Conservation (phyloP, 768 basidiomycete genomes). For the Hortiboletus campestris region DNA sequence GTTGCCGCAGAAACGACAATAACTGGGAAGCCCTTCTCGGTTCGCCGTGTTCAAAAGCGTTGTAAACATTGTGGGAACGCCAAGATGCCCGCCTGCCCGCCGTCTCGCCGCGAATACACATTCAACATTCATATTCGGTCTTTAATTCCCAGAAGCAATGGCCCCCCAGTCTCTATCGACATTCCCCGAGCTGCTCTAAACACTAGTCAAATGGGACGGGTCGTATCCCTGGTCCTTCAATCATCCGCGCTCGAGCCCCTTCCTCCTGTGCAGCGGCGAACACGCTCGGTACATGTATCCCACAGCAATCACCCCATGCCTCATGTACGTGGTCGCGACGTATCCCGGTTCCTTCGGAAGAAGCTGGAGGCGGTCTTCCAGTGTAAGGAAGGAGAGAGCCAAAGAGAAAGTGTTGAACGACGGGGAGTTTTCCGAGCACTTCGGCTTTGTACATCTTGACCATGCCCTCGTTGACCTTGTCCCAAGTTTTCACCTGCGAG, state of each 20-base stretch:
- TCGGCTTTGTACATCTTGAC: constrained; percentile 97
- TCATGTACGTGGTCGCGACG: constrained; percentile 35
- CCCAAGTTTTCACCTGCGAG: constrained; percentile 80
- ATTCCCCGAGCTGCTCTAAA: no score
- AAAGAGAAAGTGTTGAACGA: constrained; percentile 95
- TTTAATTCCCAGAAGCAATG: background rate
- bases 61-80: no score
- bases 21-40: no score
- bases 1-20: no score
- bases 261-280: constrained; percentile 70
- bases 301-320: constrained; percentile 91
- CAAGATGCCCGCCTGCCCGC: no score
- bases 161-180: background rate
- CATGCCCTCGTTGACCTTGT: constrained; percentile 95
- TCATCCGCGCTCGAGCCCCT: constrained; percentile 34
- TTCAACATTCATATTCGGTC: no score
- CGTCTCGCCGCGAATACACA: background rate
- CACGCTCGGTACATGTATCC: constrained; percentile 79
- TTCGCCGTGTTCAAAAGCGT: no score
- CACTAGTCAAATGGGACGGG: constrained; percentile 79
- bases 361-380: constrained; percentile 46
- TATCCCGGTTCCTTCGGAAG: constrained; percentile 22
- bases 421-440: constrained; percentile 92
- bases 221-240: constrained; percentile 62
- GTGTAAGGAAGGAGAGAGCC: constrained; percentile 75